Conservation (phyloP, 352 stramenopile genomes). For the Halophytophthora polymorphica region DNA sequence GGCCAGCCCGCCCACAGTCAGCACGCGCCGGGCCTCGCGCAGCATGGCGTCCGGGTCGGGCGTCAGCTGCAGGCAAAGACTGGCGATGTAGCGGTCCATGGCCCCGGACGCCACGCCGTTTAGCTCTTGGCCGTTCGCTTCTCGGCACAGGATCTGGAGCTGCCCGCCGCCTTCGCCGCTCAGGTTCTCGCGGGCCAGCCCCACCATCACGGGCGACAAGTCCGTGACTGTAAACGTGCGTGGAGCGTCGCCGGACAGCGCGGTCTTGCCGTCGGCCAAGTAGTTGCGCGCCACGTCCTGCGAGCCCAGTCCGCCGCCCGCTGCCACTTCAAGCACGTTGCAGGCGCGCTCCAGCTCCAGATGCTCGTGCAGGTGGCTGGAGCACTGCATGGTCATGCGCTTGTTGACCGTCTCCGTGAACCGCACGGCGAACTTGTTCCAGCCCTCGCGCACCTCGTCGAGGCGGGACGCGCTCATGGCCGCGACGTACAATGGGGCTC, state of each 20-base stretch:
- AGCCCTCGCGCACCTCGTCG: constrained; percentile 17
- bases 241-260: constrained; percentile 10
- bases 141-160: constrained; percentile 23
- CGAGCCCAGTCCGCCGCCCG: constrained; percentile 44
- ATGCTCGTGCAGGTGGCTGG: constrained; percentile 38
- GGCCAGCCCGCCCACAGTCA: constrained; percentile 32
- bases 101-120: constrained; percentile 22
- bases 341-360: constrained; percentile 42
- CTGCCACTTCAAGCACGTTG: constrained; percentile 47
- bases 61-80: constrained; percentile 45
- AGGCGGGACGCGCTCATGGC: background rate
- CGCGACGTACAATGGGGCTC: too few species aligned
- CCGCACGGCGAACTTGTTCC: constrained; percentile 30
- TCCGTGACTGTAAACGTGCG: constrained; percentile 38
- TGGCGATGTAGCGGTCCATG: constrained; percentile 50
- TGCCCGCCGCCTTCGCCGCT: constrained; percentile 3
- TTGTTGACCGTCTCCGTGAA: constrained; percentile 55
- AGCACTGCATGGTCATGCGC: constrained; percentile 45
- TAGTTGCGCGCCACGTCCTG: constrained; percentile 25
- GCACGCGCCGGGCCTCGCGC: constrained; percentile 38
- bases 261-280: constrained; percentile 11
- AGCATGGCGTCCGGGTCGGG: constrained; percentile 49
- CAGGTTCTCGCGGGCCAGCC: constrained; percentile 31
- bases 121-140: constrained; percentile 48
- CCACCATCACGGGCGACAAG: constrained; percentile 43